Base-by-base conservation (phyloP, 2,329 filamentous ascomycete genomes). In the Exserohilum turcica region DNA sequence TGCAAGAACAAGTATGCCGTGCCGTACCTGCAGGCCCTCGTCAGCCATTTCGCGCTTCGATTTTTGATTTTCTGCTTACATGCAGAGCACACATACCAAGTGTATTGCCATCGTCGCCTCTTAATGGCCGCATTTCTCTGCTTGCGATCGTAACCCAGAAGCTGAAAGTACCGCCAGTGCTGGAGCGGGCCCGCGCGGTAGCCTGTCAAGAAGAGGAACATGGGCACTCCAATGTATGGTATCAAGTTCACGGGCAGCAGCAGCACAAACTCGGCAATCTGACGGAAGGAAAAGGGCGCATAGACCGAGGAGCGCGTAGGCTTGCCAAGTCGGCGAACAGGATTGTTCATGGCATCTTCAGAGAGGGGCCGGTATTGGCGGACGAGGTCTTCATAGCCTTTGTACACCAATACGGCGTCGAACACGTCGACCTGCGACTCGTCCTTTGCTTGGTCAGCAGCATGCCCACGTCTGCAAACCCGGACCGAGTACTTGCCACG, bases 191-290 rank as follows among this genome's bases (percentile, higher is more conserved):
- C 93, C 5, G 91, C 85, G 21, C 93, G 83, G 40, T 92, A 91
- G 1, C 93, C 94, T 0, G 92, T 97, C 61, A 96, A 82, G 50
- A 96, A 76, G 56, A 99, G 83, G 72, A 97, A 99, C 57, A 94
- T 82, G 0, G 91, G 90, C 0, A 89, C 89, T 13, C 93, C 93
- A 12, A 91, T 84, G 40, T 88, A 85, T 0, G 93, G 93, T 13
- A 97, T 84, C 18, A 99, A 85, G 71, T 96, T 97, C 54, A 99
- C 82, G 1, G 94, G 81, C 19, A 83, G 66, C 31, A 82, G 67
- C 10, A 82, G 56, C 32, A 95, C 79, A 55, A 97, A 88, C 76
- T 97, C 93, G 58, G 90, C 71, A 52, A 96, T 94, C 74, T 97
- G 93, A n/a, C 90, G 84, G 48, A 96, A 78, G 49, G 90, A 96